Conservation (phyloP, 176 grass and related monocot genomes). For the Cenchrus fungigraminus region DNA sequence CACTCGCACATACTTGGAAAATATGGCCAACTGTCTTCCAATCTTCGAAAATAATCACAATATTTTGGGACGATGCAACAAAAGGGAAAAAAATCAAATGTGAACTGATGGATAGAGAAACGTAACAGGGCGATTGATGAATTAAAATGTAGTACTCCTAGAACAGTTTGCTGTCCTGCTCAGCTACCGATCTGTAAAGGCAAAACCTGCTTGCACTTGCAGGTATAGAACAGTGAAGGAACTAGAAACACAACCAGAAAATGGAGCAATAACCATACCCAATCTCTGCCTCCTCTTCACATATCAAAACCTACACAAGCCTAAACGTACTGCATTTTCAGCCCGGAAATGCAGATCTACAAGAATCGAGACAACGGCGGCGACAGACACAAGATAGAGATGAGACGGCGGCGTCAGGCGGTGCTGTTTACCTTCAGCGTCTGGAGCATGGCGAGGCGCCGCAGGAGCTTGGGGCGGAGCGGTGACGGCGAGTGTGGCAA, state of each 20-base stretch:
- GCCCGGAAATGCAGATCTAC: not conserved
- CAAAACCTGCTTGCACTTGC: slow-evolving; percentile 18
- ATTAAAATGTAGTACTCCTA: not conserved
- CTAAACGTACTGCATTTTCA: not conserved
- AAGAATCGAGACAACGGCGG: not conserved
- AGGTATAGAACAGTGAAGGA: not conserved
- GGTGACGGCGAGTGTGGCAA: slow-evolving; percentile 44
- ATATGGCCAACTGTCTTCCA: not conserved
- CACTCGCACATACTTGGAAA: not conserved
- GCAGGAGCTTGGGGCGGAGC: slow-evolving; percentile 18
- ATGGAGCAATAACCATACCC: not conserved
- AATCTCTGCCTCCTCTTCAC: not conserved
- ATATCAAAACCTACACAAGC: not conserved
- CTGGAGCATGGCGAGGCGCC: slow-evolving; percentile 25
- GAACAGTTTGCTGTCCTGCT: not conserved
- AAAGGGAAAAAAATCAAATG: not conserved
- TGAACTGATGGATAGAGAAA: not conserved
- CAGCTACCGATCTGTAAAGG: not conserved
- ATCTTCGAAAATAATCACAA: not conserved
- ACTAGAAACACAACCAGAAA: slow-evolving; percentile 6
- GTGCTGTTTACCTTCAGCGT: slow-evolving; percentile 37
- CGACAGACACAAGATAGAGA: not conserved
- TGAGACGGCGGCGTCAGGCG: too few relatives aligned
- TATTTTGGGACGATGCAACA: not conserved
- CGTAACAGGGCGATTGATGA: not conserved